Conservation (phyloP, 2,329 filamentous ascomycete species). For the Claviceps spartinae region DNA sequence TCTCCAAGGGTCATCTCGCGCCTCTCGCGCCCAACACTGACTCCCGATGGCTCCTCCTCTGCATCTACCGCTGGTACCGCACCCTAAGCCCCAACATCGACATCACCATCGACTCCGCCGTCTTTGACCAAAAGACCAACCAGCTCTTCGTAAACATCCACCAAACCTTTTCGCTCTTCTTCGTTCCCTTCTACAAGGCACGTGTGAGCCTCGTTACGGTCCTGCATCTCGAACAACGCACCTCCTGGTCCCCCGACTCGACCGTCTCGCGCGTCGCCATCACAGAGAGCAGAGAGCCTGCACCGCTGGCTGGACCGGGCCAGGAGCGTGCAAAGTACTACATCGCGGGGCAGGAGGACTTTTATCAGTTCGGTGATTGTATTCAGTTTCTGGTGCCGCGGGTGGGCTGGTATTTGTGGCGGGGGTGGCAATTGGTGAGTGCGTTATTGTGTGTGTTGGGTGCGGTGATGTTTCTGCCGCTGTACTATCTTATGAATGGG, state of each 20-base stretch:
- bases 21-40: constrained; percentile 32
- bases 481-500: constrained; percentile 21
- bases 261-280: constrained; percentile 2
- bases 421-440: constrained; percentile 48
- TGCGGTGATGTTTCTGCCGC: constrained; percentile 26
- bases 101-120: constrained; percentile 49
- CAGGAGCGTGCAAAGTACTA: constrained; percentile 39
- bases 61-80: constrained; percentile 74
- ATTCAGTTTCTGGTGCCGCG: constrained; percentile 57
- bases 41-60: constrained; percentile 52
- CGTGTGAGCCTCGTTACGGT: constrained; percentile 56
- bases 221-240: constrained; percentile 42
- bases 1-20: constrained; percentile 24
- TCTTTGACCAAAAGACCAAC: constrained; percentile 51
- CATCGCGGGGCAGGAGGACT: constrained; percentile 64
- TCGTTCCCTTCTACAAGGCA: constrained; percentile 61
- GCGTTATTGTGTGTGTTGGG: constrained; percentile 52
- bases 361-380: constrained; percentile 67
- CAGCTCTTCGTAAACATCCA: constrained; percentile 61
- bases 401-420: constrained; percentile 40
- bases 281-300: constrained; percentile 7
- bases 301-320: constrained; percentile 8
- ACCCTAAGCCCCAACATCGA: constrained; percentile 64
- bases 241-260: constrained; percentile 12
- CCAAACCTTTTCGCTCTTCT: constrained; percentile 66